Evolutionary conservation across 225 moss, liverwort and hornwort genomes (phyloP).

Genomic region (Bryoerythrophyllum caledonicum): DNA sequence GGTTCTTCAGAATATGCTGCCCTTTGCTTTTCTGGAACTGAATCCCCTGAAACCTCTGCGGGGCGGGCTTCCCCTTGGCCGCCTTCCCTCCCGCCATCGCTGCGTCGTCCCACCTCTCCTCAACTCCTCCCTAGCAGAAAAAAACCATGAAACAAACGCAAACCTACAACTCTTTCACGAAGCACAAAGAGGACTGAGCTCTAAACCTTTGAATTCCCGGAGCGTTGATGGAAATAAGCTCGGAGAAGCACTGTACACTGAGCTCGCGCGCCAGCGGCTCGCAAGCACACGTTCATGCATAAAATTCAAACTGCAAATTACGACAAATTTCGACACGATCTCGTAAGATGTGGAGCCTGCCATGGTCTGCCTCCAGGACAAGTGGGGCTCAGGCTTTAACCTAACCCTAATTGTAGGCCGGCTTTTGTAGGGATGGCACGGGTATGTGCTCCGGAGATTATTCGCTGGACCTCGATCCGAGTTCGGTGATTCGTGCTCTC

Average conservation of each 20-base stretch:
- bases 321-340: neutral
- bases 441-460: constrained; percentile 1
- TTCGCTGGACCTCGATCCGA: neutral
- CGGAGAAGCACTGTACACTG: neutral
- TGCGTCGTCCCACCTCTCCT: constrained; percentile 36
- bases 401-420: constrained; percentile 21
- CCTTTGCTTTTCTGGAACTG: constrained; percentile 90
- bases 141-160: too few species aligned
- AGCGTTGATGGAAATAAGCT: constrained; percentile 9
- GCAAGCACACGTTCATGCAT: constrained; percentile 33
- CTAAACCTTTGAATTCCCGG: constrained; percentile 12
- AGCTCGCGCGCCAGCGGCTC: neutral
- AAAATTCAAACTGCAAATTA: neutral
- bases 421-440: neutral
- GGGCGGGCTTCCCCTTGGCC: constrained; percentile 51
- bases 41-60: constrained; percentile 67
- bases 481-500: neutral
- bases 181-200: neutral
- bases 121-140: constrained; percentile 10
- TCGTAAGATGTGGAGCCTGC: neutral
- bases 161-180: too few species aligned
- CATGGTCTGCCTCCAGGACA: neutral
- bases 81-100: constrained; percentile 68
- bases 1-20: constrained; percentile 87
- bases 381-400: neutral